Base-by-base conservation (phyloP, 2,329 filamentous ascomycete genomes). In the Teratosphaeria gauchensis region DNA sequence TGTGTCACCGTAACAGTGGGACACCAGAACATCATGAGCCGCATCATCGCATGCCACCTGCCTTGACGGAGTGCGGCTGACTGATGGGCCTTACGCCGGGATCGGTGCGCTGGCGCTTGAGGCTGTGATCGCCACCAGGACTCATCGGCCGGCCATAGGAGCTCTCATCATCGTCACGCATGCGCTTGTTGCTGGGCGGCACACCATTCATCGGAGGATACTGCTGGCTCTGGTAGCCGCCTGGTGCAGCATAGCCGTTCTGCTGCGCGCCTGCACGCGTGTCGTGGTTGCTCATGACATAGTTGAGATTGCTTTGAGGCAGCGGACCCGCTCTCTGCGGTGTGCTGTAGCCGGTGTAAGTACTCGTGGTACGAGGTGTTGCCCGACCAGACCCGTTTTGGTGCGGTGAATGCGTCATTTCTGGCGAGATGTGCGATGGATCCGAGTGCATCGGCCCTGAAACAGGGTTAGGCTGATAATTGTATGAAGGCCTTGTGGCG, bases 381-480 rank as follows among this genome's bases (percentile, higher is more conserved):
- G 90, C 90, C 61, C 90, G 85, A 35, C 90, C 91, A 32, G 90
- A 92, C 24, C 85, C 84, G 59, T 88, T 87, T 69, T 90, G 88
- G 70, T 94, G 89, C 7, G 89, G 90, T 54, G 91, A 94, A 16
- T 87, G 88, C 1, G 87, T 86, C 80, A 96, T 87, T 63, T 95
- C 90, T 4, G 89, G 83, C 16, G 89, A 86, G 55, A 95, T 76
- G 69, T 95, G 90, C 21, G 84, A 73, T 69, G 90, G 86, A 53
- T 95, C 90, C 57, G 81, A 84, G 51, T 86, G 78, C 65, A 92
- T 77, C 14, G 85, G 63, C 63, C 68, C 68, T 69, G 89, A 82
- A 19, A 85, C 81, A 7, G 86, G 80, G 51, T 84, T 85, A 63
- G 84, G 76, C 56, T 76, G 85, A 76, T 95, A 95, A 67, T 84